Evolutionary conservation across 1,284 basidiomycete species (phyloP).

Genomic region (Somion occarium): DNA sequence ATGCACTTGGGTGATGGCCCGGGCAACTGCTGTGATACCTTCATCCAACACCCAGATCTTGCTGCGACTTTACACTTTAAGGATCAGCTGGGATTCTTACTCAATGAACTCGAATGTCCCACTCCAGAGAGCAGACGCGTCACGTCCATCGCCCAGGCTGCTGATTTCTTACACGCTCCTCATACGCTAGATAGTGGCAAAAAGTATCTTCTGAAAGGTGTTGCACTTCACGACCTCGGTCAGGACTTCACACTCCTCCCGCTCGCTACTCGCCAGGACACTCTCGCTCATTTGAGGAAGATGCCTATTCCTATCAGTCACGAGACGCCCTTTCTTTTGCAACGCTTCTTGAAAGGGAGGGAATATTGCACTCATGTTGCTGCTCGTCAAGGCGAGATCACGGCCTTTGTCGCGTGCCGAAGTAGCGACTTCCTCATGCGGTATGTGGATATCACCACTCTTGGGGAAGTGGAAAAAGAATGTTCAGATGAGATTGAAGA

Average conservation of each 20-base stretch:
- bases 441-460: conserved; percentile 13
- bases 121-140: conserved; percentile 14
- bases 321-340: conserved; percentile 14
- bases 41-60: conserved; percentile 14
- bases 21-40: conserved; percentile 12
- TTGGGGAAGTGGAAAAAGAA: conserved; percentile 7
- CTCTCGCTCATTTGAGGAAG: conserved; percentile 8
- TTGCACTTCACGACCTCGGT: conserved; percentile 15
- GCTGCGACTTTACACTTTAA: conserved; percentile 15
- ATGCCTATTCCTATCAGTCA: conserved; percentile 13
- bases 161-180: conserved; percentile 14
- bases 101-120: conserved; percentile 11
- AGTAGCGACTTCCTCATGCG: conserved; percentile 18
- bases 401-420: conserved; percentile 17
- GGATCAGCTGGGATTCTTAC: conserved; percentile 14
- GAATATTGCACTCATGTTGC: conserved; percentile 19
- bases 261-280: conserved; percentile 11
- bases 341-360: conserved; percentile 13
- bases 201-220: conserved; percentile 14
- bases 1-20: not conserved
- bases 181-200: conserved; percentile 7
- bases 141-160: conserved; percentile 11
- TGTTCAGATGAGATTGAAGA: conserved; percentile 2
- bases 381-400: conserved; percentile 11
- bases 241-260: conserved; percentile 16